A percentile compares a stretch with the other conserved stretches of the same genome.
Conservation (phyloP, 257 asterid genomes). For the Coffea eugenioides region DNA sequence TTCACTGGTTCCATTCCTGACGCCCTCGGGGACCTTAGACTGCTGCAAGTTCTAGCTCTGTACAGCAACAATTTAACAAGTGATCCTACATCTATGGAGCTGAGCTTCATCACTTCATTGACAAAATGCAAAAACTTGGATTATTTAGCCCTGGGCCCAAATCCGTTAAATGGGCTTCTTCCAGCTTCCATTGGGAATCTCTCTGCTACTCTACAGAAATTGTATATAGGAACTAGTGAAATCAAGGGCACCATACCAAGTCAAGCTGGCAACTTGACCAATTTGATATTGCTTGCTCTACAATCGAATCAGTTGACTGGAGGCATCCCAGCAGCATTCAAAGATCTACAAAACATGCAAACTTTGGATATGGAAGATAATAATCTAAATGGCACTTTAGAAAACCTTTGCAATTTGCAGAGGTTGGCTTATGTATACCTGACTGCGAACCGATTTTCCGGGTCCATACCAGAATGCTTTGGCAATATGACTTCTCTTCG, state of each 20-base stretch:
- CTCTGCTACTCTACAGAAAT: no score
- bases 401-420: neutral
- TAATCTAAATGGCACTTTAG: neutral
- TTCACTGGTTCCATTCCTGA: no score
- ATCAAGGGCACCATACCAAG: neutral
- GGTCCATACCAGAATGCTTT: neutral
- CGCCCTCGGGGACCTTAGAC: no score
- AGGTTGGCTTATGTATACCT: neutral
- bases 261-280: neutral
- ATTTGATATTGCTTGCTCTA: neutral
- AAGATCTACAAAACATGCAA: neutral
- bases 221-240: no score
- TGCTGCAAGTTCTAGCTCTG: neutral
- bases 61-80: no score
- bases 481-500: neutral
- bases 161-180: slow-evolving; percentile 1
- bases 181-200: neutral
- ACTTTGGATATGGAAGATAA: neutral
- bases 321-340: neutral
- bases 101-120: no score
- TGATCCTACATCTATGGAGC: no score
- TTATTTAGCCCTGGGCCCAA: neutral
- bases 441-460: neutral
- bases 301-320: neutral
- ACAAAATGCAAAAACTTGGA: no score